Evolutionary conservation across 169 alveolate genomes (phyloP), one percentile per base, ranked within the genome.

Genomic region (Plasmodium coatneyi): DNA sequence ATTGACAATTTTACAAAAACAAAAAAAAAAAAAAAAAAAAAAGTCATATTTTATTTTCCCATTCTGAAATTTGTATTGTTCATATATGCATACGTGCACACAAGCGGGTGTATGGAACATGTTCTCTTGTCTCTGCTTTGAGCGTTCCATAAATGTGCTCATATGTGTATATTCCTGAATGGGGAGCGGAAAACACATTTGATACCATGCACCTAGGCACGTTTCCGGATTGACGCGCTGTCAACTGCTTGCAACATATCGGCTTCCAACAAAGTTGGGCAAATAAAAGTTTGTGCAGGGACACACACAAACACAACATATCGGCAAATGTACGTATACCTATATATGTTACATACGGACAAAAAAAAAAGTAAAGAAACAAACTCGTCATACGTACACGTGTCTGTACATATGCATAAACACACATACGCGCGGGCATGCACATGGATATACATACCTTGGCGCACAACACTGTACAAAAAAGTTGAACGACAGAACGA

Each of bases 1-100:
- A 80, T 80, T 25, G 49, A 80, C 66, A 80, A 16, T 80, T 46
- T 80, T 34, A 34, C 3, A 49, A 16, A 80, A 80, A 80, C 71
- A n/a, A 39, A 60, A 60, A 60, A 41, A 43, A 80, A 79, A 80
- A 79, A 80, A 80, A 78, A 78, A 78, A 78, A 9, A 32, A 32
- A 32, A 3, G 32, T 49, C 32, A 22, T 25, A 30, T 52, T 52
- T 81, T 81, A 52, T 81, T 54, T 81, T 52, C 28, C 16, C 89
- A 81, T 52, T 81, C 39, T 52, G 89, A 81, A 52, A 54, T 46
- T 28, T 30, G 41, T 52, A 81, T 28, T 14, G 14, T 25, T n/a
- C 32, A 28, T 80, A 43, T 56, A 56, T 56, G 28, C 19, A n/a
- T 56, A 14, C 71, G 28, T 10, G 28, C 32, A 60, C 74, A 60